phyloP scores from a whole-genome alignment of 768 basidiomycete species.

The Serpula lacrymans region DNA sequence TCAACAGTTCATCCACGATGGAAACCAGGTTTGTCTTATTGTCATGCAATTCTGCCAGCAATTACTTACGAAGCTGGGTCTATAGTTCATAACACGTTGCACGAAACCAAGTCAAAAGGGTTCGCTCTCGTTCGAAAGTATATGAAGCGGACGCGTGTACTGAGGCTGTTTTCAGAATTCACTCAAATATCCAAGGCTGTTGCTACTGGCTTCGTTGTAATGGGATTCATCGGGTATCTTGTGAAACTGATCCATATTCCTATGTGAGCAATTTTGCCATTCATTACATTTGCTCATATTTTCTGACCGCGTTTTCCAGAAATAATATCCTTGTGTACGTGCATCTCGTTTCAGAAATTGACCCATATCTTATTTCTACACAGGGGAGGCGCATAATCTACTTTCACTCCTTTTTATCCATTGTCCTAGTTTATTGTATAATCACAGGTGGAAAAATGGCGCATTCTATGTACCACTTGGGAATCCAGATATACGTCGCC shows the following conservation, averaged over 20 bases:
- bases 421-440: slow-evolving; percentile 8
- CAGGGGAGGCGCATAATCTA: slow-evolving; percentile 73
- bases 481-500: no score
- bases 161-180: slow-evolving; percentile 62
- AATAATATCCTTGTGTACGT: slow-evolving; percentile 98
- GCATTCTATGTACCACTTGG: slow-evolving; percentile 14
- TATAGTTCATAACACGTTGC: slow-evolving; percentile 92
- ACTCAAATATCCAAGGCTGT: slow-evolving; percentile 93
- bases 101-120: slow-evolving; percentile 97
- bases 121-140: slow-evolving; percentile 29
- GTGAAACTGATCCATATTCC: slow-evolving; percentile 98
- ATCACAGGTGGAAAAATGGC: slow-evolving; percentile 11
- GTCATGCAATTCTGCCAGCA: not conserved
- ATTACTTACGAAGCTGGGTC: slow-evolving; percentile 11
- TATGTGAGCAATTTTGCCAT: slow-evolving; percentile 62
- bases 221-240: slow-evolving; percentile 99
- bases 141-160: no score
- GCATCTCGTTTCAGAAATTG: not conserved
- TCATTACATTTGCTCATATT: slow-evolving; percentile 12
- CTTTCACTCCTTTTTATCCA: slow-evolving; percentile 14
- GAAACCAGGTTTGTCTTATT: slow-evolving; percentile 71
- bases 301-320: slow-evolving; percentile 49
- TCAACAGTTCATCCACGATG: slow-evolving; percentile 89
- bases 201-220: slow-evolving; percentile 95
- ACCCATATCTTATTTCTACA: slow-evolving; percentile 22